Evolutionary conservation across 1,284 basidiomycete genomes (phyloP).

Genomic region (Cystobasidium pallidum): DNA sequence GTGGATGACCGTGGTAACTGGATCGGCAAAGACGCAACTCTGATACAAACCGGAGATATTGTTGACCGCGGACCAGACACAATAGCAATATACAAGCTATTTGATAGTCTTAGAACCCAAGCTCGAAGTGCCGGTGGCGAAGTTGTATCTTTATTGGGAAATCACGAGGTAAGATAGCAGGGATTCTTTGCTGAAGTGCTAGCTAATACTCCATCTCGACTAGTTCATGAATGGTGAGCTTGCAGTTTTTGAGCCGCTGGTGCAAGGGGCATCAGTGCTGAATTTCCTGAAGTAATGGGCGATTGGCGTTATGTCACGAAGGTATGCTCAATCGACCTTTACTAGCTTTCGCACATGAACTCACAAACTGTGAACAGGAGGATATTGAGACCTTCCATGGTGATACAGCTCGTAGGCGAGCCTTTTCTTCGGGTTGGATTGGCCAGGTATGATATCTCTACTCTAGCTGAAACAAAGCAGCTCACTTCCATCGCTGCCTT

Average conservation of each 20-base stretch:
- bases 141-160: constrained; percentile 79
- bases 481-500: background rate
- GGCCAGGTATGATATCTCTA: constrained; percentile 57
- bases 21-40: constrained; percentile 62
- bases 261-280: background rate
- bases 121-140: constrained; percentile 70
- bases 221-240: constrained; percentile 11
- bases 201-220: background rate
- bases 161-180: constrained; percentile 61
- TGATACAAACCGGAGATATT: constrained; percentile 89
- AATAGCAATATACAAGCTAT: constrained; percentile 74
- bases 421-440: constrained; percentile 71
- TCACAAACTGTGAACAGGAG: constrained; percentile 39
- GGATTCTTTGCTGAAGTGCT: background rate
- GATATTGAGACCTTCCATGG: constrained; percentile 56
- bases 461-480: background rate
- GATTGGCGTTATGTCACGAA: constrained; percentile 59
- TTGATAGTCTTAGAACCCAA: constrained; percentile 78
- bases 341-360: background rate
- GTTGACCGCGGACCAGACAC: constrained; percentile 87
- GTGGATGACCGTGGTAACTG: constrained; percentile 71
- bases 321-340: background rate
- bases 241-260: too few relatives aligned
- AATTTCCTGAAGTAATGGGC: constrained; percentile 51
- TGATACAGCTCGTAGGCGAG: constrained; percentile 64